phyloP scores from a whole-genome alignment of 352 stramenopile species.

The Globisporangium nodosum region DNA sequence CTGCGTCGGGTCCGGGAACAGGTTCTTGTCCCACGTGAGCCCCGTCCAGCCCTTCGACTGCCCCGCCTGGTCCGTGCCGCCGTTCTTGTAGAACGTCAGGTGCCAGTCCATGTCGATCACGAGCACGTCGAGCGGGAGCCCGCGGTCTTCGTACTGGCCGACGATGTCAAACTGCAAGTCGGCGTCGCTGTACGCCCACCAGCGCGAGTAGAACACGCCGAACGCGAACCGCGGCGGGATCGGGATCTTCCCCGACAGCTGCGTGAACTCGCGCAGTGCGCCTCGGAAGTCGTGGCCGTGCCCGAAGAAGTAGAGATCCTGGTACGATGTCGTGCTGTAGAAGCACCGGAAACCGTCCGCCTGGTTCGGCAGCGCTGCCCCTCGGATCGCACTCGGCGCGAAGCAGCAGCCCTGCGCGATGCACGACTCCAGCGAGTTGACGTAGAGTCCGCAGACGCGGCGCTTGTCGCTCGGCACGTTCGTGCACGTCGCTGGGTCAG shows the following conservation, averaged over 20 bases:
- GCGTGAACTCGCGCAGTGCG: conserved; percentile 36
- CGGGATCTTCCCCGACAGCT: conserved; percentile 26
- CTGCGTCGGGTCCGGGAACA: conserved; percentile 36
- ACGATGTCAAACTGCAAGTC: conserved; percentile 30
- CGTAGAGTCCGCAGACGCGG: conserved; percentile 21
- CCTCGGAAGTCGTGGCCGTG: conserved; percentile 33
- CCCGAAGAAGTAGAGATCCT: conserved; percentile 46
- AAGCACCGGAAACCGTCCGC: conserved; percentile 22
- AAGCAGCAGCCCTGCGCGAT: conserved; percentile 26
- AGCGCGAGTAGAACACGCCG: conserved; percentile 46
- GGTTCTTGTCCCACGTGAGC: conserved; percentile 37
- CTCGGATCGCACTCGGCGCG: conserved; percentile 1
- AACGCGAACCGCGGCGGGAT: conserved; percentile 27
- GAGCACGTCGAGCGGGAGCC: conserved; percentile 41
- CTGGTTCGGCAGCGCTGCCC: not conserved
- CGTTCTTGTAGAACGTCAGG: conserved; percentile 37
- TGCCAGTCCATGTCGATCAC: conserved; percentile 69
- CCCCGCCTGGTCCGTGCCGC: conserved; percentile 18
- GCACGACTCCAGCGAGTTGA: conserved; percentile 15
- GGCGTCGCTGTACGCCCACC: conserved; percentile 36
- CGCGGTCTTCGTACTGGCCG: conserved; percentile 20
- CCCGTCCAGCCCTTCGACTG: conserved; percentile 38
- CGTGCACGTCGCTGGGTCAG: conserved; percentile 4
- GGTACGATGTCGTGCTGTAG: conserved; percentile 24
- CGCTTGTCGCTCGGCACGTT: conserved; percentile 13